phyloP scores from a whole-genome alignment of 169 alveolate species.

The Babesia gibsoni region DNA sequence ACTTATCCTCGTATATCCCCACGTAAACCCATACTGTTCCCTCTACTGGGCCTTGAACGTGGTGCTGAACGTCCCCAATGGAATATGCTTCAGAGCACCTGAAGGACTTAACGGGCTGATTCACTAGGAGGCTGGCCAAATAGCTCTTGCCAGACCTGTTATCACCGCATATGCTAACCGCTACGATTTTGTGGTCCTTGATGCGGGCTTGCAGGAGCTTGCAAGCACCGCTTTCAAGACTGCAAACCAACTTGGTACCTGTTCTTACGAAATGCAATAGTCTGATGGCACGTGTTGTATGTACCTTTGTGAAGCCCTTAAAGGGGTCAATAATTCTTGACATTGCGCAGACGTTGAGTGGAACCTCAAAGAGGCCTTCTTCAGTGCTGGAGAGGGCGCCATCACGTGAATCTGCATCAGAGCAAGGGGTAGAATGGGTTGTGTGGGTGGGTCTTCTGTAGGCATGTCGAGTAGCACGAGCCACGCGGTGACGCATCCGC shows the following conservation, averaged over 20 bases:
- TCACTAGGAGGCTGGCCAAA: conserved; percentile 54
- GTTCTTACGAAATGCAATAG: conserved; percentile 19
- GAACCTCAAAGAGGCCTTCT: conserved; percentile 55
- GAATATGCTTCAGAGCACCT: conserved; percentile 27
- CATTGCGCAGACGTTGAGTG: conserved; percentile 46
- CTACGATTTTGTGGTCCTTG: conserved; percentile 32
- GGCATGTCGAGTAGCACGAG: neutral
- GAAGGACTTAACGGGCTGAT: conserved; percentile 35
- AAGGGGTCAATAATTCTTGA: conserved; percentile 52
- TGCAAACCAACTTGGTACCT: conserved; percentile 10
- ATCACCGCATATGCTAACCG: conserved; percentile 50
- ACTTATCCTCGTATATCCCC: conserved; percentile 47
- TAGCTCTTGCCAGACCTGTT: conserved; percentile 50
- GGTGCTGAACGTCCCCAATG: conserved; percentile 1
- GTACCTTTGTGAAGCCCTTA: conserved; percentile 53
- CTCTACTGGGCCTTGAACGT: conserved; percentile 13
- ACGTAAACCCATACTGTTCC: conserved; percentile 57
- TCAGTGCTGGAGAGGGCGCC: neutral
- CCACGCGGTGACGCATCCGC: neutral
- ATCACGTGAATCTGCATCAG: conserved; percentile 8
- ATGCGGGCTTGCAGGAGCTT: conserved; percentile 27
- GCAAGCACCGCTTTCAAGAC: conserved; percentile 26
- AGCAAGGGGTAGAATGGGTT: neutral
- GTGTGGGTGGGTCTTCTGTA: neutral
- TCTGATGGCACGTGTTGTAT: conserved; percentile 38